These are phyloP conservation scores for Candida nanaspora DNA, from an alignment of 805 yeast species.

Conservation along the genomic window DNA sequence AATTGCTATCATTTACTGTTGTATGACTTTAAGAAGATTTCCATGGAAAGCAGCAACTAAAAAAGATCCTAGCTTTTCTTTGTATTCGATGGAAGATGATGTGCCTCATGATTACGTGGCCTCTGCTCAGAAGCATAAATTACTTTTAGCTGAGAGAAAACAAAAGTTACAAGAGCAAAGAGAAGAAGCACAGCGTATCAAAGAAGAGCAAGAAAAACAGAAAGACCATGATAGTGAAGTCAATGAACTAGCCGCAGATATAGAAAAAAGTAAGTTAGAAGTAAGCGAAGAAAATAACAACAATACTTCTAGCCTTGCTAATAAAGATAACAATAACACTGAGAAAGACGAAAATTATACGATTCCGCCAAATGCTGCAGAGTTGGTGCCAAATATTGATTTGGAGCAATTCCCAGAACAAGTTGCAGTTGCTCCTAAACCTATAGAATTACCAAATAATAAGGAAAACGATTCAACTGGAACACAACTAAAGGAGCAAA, in stretches of 20 bases:
- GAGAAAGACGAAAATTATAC: neutral
- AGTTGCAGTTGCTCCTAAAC: conserved; percentile 1
- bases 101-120: conserved; percentile 67
- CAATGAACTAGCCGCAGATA: neutral
- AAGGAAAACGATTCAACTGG: neutral
- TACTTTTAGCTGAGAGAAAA: conserved; percentile 51
- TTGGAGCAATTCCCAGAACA: neutral
- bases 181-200: conserved; percentile 7
- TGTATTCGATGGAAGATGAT: conserved; percentile 64
- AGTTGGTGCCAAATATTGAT: neutral
- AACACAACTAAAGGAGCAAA: neutral
- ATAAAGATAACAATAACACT: neutral
- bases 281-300: neutral
- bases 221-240: neutral
- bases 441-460: neutral
- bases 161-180: conserved; percentile 33
- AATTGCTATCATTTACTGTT: conserved; percentile 74
- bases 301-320: neutral
- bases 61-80: conserved; percentile 61
- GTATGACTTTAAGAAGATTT: conserved; percentile 78
- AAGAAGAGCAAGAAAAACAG: conserved; percentile 8
- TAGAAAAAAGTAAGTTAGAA: neutral
- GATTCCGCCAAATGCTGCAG: neutral
- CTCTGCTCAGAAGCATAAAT: conserved; percentile 67
- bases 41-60: conserved; percentile 82